Evolutionary conservation across 2,329 filamentous ascomycete genomes (phyloP).

Genomic region (Colletotrichum cordylinicola): DNA sequence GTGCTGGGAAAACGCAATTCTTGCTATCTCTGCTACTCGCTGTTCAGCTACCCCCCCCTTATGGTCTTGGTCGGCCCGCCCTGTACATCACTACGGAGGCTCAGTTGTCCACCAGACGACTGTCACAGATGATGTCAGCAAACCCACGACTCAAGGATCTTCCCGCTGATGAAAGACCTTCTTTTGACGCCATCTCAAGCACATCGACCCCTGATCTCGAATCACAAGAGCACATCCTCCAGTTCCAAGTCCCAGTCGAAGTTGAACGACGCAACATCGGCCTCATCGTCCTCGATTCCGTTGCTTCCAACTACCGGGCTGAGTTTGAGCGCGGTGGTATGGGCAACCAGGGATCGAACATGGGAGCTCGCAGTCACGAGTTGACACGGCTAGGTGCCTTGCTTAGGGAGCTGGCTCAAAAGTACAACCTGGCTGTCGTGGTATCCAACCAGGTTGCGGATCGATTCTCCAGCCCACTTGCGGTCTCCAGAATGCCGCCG

Average conservation of each 20-base stretch:
- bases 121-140: conserved; percentile 76
- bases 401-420: conserved; percentile 77
- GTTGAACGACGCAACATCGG: conserved; percentile 78
- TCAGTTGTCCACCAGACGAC: conserved; percentile 78
- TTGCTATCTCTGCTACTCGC: conserved; percentile 85
- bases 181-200: conserved; percentile 78
- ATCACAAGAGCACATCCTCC: conserved; percentile 92
- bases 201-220: conserved; percentile 90
- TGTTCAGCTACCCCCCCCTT: conserved; percentile 78
- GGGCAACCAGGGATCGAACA: conserved; percentile 54
- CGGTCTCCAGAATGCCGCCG: conserved; percentile 26
- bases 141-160: conserved; percentile 64
- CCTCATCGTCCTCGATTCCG: conserved; percentile 85
- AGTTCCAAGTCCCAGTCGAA: conserved; percentile 89
- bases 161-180: conserved; percentile 49
- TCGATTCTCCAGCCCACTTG: conserved; percentile 61
- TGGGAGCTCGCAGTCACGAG: conserved; percentile 79
- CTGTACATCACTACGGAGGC: conserved; percentile 96
- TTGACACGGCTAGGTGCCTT: conserved; percentile 78
- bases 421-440: conserved; percentile 80
- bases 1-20: conserved; percentile 94
- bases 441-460: conserved; percentile 96
- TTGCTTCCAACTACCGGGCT: conserved; percentile 94
- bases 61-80: conserved; percentile 74
- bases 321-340: conserved; percentile 73